These are phyloP conservation scores for Posidonia australis DNA, from an alignment of 106 monocot species.

Conservation along the genomic window DNA sequence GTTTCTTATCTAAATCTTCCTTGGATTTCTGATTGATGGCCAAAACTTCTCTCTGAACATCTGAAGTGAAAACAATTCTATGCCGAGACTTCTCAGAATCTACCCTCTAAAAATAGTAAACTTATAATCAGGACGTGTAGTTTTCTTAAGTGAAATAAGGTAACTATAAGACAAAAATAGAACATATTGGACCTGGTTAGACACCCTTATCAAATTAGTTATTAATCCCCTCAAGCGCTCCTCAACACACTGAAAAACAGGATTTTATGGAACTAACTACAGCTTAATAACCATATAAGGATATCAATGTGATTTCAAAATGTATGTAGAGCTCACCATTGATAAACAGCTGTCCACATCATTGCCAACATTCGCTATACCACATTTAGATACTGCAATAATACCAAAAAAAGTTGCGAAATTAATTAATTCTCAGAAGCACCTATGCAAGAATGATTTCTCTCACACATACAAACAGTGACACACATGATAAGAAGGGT, in stretches of 20 bases:
- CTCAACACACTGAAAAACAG: constrained; percentile 63
- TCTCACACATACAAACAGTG: neutral
- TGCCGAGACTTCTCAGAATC: constrained; percentile 74
- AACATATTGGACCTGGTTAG: constrained; percentile 52
- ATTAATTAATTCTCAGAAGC: neutral
- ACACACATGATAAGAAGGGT: too few relatives aligned
- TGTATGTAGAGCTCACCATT: constrained; percentile 35
- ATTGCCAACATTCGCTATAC: constrained; percentile 36
- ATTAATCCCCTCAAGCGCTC: constrained; percentile 63
- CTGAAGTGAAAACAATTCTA: constrained; percentile 60
- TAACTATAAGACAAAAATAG: neutral
- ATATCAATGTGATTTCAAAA: neutral
- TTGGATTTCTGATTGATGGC: constrained; percentile 60
- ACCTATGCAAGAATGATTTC: neutral
- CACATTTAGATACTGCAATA: constrained; percentile 56
- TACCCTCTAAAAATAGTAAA: constrained; percentile 46
- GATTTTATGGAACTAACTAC: neutral
- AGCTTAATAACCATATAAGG: too few relatives aligned
- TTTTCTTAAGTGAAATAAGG: neutral
- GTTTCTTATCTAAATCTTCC: constrained; percentile 88
- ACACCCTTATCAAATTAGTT: constrained; percentile 53
- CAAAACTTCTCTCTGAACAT: constrained; percentile 65
- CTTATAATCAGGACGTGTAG: neutral
- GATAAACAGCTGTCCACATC: constrained; percentile 80
- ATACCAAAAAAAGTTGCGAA: constrained; percentile 7